Conservation (phyloP, 1,139 yeast genomes). For the Nakaseomyces uthaithaninus region DNA sequence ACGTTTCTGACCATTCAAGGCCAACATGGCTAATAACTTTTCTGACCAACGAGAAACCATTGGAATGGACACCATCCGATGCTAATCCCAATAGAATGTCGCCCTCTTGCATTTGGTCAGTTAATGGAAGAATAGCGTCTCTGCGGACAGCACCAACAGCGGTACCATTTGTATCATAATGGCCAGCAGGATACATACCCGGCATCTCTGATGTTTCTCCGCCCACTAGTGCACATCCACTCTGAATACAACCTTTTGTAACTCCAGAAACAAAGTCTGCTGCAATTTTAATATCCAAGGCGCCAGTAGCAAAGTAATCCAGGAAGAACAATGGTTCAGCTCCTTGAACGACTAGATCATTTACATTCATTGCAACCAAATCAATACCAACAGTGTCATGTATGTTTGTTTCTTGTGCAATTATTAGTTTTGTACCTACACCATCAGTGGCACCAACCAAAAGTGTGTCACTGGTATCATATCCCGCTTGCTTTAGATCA, state of each 20-base stretch:
- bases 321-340: constrained; percentile 95
- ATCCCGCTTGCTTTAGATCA: constrained; percentile 85
- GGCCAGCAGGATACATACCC: constrained; percentile 91
- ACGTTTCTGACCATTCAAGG: constrained; percentile 57
- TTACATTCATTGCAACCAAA: constrained; percentile 97
- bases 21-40: constrained; percentile 76
- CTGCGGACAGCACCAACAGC: constrained; percentile 98
- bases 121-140: constrained; percentile 62
- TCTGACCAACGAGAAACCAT: constrained; percentile 94
- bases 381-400: constrained; percentile 98
- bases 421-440: constrained; percentile 93
- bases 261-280: constrained; percentile 90
- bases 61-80: constrained; percentile 92
- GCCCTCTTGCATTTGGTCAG: constrained; percentile 60
- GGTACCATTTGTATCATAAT: constrained; percentile 97
- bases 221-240: constrained; percentile 97
- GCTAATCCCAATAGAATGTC: constrained; percentile 78
- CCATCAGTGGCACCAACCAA: constrained; percentile 98
- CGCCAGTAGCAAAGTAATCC: constrained; percentile 95
- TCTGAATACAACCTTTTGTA: constrained; percentile 88
- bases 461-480: constrained; percentile 58
- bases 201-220: constrained; percentile 99
- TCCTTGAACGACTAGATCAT: constrained; percentile 96
- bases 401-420: constrained; percentile 82
- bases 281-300: constrained; percentile 75